These are phyloP conservation scores for Leccinum incarnatum DNA, from an alignment of 768 basidiomycete species.

Conservation along the genomic window DNA sequence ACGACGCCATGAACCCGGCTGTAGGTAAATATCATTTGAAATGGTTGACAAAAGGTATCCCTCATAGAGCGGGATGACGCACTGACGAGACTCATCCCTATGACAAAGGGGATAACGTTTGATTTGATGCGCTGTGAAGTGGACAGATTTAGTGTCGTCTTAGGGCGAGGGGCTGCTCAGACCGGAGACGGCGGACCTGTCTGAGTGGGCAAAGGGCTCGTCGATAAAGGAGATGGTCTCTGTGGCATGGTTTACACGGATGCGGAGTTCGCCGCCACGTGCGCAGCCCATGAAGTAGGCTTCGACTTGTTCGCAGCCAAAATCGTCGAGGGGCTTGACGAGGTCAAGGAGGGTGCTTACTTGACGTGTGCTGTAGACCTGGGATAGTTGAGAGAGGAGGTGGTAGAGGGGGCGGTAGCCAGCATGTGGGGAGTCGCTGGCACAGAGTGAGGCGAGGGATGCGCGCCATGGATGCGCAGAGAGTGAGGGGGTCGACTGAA, in stretches of 20 bases:
- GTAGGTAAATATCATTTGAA: too few relatives aligned
- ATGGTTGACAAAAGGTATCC: too few relatives aligned
- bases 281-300: conserved; percentile 94
- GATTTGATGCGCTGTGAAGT: too few relatives aligned
- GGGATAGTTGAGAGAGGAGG: conserved; percentile 84
- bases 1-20: too few relatives aligned
- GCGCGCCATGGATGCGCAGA: conserved; percentile 60
- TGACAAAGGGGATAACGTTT: too few relatives aligned
- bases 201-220: conserved; percentile 42
- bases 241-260: conserved; percentile 52
- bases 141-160: too few relatives aligned
- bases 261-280: conserved; percentile 74
- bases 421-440: conserved; percentile 49
- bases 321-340: conserved; percentile 66
- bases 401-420: conserved; percentile 88
- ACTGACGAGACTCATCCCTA: too few relatives aligned
- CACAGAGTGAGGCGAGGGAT: conserved; percentile 41
- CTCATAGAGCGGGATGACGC: too few relatives aligned
- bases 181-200: conserved; percentile 21
- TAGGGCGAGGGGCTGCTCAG: too few relatives aligned
- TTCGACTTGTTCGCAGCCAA: conserved; percentile 48
- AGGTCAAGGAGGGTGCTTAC: conserved; percentile 78
- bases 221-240: conserved; percentile 80
- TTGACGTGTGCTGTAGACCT: conserved; percentile 88
- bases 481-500: conserved; percentile 86